Evolutionary conservation across 2,329 filamentous ascomycete species (phyloP).

Genomic region (Diaporthe caulivora): DNA sequence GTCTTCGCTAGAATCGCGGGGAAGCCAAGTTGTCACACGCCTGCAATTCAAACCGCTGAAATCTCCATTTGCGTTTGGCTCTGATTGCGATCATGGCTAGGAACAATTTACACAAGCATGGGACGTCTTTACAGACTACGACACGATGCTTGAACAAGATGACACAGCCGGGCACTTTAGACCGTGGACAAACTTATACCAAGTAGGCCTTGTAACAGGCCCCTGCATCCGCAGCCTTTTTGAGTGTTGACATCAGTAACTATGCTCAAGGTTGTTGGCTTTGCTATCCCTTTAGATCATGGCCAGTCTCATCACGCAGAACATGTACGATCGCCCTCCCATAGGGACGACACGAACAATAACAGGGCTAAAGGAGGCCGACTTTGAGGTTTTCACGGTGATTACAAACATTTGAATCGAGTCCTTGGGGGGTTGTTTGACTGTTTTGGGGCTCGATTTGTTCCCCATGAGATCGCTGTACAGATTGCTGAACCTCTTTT

Average conservation of each 20-base stretch:
- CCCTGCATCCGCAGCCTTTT: too few relatives aligned
- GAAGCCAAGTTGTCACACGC: too few relatives aligned
- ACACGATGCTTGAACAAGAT: background rate
- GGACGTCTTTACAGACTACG: background rate
- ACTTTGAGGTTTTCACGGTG: background rate
- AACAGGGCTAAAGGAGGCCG: background rate
- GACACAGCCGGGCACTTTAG: background rate
- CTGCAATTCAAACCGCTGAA: too few relatives aligned
- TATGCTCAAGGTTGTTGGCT: too few relatives aligned
- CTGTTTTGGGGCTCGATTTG: background rate
- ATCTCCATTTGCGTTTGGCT: too few relatives aligned
- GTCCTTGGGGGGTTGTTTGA: too few relatives aligned
- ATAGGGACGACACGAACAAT: background rate
- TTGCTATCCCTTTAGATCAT: background rate
- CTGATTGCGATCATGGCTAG: too few relatives aligned
- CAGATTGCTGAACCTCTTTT: background rate
- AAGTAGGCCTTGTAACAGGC: background rate
- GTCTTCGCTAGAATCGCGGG: too few relatives aligned
- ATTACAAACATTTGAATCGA: background rate
- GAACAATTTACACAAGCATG: background rate
- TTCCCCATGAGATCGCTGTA: accelerated
- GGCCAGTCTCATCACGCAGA: background rate
- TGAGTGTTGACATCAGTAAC: accelerated
- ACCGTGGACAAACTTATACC: constrained; percentile 5
- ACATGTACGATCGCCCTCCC: background rate